Evolutionary conservation across 225 moss, liverwort and hornwort genomes (phyloP).

Genomic region (Sphagnum contortum): DNA sequence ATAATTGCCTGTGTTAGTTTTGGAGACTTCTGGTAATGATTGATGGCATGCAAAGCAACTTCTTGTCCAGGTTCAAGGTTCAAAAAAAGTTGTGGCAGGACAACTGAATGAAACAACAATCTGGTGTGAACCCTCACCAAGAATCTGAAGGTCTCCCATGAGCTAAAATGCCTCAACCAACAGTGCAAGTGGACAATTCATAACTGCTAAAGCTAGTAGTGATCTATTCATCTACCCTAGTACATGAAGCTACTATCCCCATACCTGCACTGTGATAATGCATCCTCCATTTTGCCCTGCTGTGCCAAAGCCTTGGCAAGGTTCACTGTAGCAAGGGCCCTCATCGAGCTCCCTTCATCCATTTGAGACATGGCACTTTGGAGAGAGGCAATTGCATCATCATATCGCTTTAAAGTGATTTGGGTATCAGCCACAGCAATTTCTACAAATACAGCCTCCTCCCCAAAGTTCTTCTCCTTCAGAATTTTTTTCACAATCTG

Average conservation of each 20-base stretch:
- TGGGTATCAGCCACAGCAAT: conserved; percentile 87
- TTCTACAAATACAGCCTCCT: conserved; percentile 79
- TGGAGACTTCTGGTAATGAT: too few relatives aligned
- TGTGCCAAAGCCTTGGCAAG: conserved; percentile 75
- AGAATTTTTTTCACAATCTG: conserved; percentile 57
- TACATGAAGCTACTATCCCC: not conserved
- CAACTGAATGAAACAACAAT: too few relatives aligned
- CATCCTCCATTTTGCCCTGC: conserved; percentile 45
- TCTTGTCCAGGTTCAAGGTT: too few relatives aligned
- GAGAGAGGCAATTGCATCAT: conserved; percentile 76
- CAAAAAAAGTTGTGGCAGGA: too few relatives aligned
- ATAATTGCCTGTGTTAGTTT: too few relatives aligned
- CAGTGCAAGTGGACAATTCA: too few relatives aligned
- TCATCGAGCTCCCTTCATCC: conserved; percentile 60
- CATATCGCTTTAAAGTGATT: conserved; percentile 74
- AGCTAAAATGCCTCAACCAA: too few relatives aligned
- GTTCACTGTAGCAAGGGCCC: conserved; percentile 65
- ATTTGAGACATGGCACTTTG: conserved; percentile 51
- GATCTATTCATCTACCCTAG: too few relatives aligned
- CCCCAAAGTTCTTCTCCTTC: conserved; percentile 34
- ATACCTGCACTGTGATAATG: conserved; percentile 40
- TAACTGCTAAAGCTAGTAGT: too few relatives aligned
- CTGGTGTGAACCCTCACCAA: too few relatives aligned
- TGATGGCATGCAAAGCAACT: too few relatives aligned
- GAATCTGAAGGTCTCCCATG: too few relatives aligned